Evolutionary conservation across 768 basidiomycete species (phyloP).

Genomic region (Amanita thiersii): DNA sequence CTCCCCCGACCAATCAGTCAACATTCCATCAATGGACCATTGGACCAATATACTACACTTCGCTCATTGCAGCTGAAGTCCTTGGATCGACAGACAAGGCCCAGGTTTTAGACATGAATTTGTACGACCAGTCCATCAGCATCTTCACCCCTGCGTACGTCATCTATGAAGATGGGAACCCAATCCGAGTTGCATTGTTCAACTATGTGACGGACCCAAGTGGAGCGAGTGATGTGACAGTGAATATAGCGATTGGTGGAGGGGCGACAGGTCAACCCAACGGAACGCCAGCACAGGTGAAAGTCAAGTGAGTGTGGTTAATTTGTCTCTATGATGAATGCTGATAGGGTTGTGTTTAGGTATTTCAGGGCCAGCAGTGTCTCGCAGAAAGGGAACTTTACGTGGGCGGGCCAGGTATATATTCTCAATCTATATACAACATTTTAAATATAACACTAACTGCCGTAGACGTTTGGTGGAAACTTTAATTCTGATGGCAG

Average conservation of each 20-base stretch:
- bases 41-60: conserved; percentile 69
- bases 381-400: conserved; percentile 46
- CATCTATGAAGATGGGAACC: conserved; percentile 61
- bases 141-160: conserved; percentile 59
- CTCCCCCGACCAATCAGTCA: conserved; percentile 49
- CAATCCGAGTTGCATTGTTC: conserved; percentile 56
- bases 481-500: conserved; percentile 60
- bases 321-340: neutral
- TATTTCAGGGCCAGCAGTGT: conserved; percentile 44
- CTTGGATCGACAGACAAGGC: conserved; percentile 54
- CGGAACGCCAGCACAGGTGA: conserved; percentile 33
- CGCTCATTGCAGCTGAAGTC: conserved; percentile 60
- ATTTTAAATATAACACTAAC: neutral
- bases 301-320: conserved; percentile 43
- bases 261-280: conserved; percentile 22
- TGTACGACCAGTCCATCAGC: conserved; percentile 42
- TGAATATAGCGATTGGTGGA: conserved; percentile 9
- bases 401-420: conserved; percentile 53
- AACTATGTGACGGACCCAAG: conserved; percentile 60
- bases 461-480: conserved; percentile 45
- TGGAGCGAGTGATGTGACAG: conserved; percentile 48
- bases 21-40: conserved; percentile 64
- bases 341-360: conserved; percentile 21
- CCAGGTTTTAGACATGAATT: conserved; percentile 49
- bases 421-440: neutral